Base-by-base conservation (phyloP, 306 rosid species). In the Casuarina equisetifolia region DNA sequence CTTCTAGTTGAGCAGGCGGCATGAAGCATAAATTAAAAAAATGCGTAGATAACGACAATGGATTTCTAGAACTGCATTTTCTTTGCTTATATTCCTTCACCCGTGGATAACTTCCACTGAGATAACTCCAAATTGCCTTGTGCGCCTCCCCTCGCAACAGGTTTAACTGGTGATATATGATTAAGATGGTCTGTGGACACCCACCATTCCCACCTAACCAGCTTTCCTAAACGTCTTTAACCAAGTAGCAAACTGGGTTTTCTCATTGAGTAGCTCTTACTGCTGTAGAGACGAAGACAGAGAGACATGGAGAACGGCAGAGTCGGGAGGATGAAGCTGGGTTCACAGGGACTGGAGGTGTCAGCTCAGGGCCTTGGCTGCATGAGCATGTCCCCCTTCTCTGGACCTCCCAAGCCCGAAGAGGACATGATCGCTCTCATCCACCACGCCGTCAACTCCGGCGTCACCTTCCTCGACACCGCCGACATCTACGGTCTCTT, bases 401-500 rank as follows among this genome's bases (percentile, higher is more conserved):
- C 90, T 51, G 91, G 92, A 12, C 80, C 92, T 48, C 84, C 89
- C 0, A 91, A 90, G 75, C 92, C 98, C 0, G 89, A 90, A 0
- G 3, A 85, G 1, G 94, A 93, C 25, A 89, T 91, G 98, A 84
- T 93, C 11, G 50, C 79, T 10, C 91, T 91, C 55, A 88, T 89
- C 64, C 93, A 80, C 82, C 89, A 83, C 4, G 94, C 94, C 73
- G 8, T 93, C 2, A 4, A 81, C 44, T 25, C 42, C 36, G 97
- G 91, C 36, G 88, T 92, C 76, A 90, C 94, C 5, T 84, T 86
- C 82, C 88, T 90, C 42, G 96, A 92, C 69, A 86, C 91, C 11
- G 74, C 94, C 38, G 94, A 92, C 38, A 0, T 86, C 10, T 90
- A 86, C 39, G 93, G 93, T 0, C 91, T 85, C 4, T 68, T 54